Evolutionary conservation across 352 stramenopile species (phyloP), one percentile per base, ranked within the genome.

Genomic region (Pythium aristosporum): DNA sequence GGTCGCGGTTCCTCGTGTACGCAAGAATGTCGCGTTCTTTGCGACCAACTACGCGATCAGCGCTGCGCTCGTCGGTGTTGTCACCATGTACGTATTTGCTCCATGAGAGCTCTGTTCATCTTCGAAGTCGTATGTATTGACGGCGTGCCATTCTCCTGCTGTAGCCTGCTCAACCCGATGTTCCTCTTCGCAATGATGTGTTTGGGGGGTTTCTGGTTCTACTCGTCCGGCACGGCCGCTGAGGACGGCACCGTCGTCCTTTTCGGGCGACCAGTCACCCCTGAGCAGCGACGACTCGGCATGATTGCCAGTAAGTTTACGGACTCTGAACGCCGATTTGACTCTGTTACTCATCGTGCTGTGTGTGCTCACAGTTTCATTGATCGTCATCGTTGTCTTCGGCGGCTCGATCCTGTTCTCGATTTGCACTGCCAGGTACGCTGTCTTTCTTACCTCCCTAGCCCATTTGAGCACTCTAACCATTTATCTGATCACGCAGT

Each of bases 151-250:
- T 42, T 42, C 37, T 42, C 15, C 37, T 30, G 3, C 5, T 30
- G 37, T 69, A 94, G 83, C 51, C 47, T 94, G 57, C 56, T 95
- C 47, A 95, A 95, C 65, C 86, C 86, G 61, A 83, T 95, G 59
- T 95, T 95, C 62, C 72, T 95, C 11, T 95, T 95, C 72, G 82
- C 92, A 21, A 74, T 95, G 36, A 93, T 95, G 54, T 95, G 86
- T 63, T 48, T 95, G 46, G 78, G 64, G 20, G 86, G 77, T 46
- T 91, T 91, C 42, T 95, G 86, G 86, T 75, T 91, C 32, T 92
- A 95, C 61, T 79, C 83, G 43, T 87, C 85, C 54, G 91, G 82
- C 49, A 75, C 74, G 37, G 80, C 81, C 32, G 77, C 80, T 28
- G 85, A 76, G 21, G 86, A 95, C 65, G 87, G 89, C 46, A 83